Percentiles rank a stretch among this genome's conserved stretches.
Evolutionary conservation across 345 rosid genomes (phyloP).

Genomic region (Salix dunnii): DNA sequence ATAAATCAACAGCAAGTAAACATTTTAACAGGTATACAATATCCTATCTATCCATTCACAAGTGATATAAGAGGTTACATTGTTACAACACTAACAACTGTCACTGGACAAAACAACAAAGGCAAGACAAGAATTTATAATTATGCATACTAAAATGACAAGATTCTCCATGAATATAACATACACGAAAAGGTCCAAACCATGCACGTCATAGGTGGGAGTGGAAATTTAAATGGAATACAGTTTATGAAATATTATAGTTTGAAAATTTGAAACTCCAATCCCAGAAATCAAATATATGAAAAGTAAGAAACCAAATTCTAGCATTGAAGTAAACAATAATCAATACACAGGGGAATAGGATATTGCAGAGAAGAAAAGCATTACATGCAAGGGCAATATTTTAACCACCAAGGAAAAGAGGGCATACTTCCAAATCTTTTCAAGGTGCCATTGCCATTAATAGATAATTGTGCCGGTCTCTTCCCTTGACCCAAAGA

Average conservation of each 20-base stretch:
- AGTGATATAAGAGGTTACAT: not conserved
- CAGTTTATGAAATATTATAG: not conserved
- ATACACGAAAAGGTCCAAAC: not conserved
- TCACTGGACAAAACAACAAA: not conserved
- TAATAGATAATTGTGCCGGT: conserved; percentile 5
- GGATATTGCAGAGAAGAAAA: not conserved
- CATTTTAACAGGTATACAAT: not conserved
- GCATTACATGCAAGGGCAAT: not conserved
- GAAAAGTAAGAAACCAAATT: not conserved
- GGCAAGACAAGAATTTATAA: not conserved
- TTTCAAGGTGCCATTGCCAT: conserved; percentile 21
- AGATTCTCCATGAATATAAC: not conserved
- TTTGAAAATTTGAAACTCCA: not conserved
- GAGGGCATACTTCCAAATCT: conserved; percentile 19
- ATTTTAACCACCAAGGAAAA: conserved; percentile 5
- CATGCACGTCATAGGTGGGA: not conserved
- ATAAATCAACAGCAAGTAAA: not conserved
- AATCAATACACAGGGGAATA: not conserved
- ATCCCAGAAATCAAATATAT: not conserved
- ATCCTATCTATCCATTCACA: not conserved
- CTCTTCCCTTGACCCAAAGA: conserved; percentile 21
- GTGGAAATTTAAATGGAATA: not conserved
- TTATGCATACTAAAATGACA: not conserved
- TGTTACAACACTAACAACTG: not conserved
- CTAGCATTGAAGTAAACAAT: not conserved